phyloP scores from a whole-genome alignment of 257 asterid species.

The Ilex asprella region DNA sequence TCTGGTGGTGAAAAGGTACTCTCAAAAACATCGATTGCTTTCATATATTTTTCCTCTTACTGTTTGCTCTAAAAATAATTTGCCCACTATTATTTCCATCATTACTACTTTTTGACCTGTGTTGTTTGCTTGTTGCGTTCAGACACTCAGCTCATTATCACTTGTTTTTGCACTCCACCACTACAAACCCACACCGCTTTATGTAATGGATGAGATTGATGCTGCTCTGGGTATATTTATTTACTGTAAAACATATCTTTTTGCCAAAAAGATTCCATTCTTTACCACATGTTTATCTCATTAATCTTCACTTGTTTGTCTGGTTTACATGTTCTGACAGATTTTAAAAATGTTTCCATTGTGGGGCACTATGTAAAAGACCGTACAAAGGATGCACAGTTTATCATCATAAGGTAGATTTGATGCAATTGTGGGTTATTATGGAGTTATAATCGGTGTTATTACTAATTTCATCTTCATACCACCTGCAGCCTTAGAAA shows the following conservation, averaged over 20 bases:
- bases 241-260: neutral
- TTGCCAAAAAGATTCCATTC: neutral
- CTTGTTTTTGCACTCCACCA: conserved; percentile 99
- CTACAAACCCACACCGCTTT: conserved; percentile 96
- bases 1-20: conserved; percentile 98
- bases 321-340: conserved; percentile 23
- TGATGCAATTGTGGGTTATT: neutral
- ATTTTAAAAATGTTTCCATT: conserved; percentile 94
- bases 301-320: neutral
- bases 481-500: conserved; percentile 65
- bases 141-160: conserved; percentile 96
- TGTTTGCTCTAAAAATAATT: neutral
- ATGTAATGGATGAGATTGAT: conserved; percentile 61
- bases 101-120: neutral
- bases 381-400: conserved; percentile 98
- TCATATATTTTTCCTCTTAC: neutral
- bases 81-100: neutral
- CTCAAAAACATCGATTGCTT: neutral
- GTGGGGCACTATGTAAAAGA: conserved; percentile 99
- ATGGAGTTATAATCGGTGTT: no score
- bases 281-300: neutral
- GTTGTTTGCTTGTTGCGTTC: conserved; percentile 11
- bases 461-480: conserved; percentile 1
- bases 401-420: conserved; percentile 79
- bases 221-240: conserved; percentile 74